Evolutionary conservation across 2,329 filamentous ascomycete genomes (phyloP).

Genomic region (Bipolaris sorokiniana): DNA sequence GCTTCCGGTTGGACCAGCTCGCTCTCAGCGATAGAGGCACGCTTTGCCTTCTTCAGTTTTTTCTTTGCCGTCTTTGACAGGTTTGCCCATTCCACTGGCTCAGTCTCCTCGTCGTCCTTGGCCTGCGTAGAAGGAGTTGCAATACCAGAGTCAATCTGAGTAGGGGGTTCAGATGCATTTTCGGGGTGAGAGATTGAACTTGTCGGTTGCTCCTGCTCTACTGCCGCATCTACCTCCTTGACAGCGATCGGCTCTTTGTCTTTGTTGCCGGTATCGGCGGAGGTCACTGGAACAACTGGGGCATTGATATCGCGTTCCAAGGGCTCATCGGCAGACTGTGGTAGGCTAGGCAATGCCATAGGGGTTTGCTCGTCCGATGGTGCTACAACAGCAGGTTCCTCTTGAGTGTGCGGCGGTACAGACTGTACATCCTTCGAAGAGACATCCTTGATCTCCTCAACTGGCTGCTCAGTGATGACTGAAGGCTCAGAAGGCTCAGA

Average conservation of each 20-base stretch:
- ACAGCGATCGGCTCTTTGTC: background rate
- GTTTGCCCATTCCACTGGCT: conserved; percentile 19
- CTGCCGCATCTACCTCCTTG: background rate
- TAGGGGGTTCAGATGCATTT: background rate
- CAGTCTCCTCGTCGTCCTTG: conserved; percentile 8
- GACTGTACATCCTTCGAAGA: background rate
- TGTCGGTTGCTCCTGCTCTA: background rate
- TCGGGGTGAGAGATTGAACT: background rate
- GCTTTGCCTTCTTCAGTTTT: conserved; percentile 39
- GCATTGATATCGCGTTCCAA: background rate
- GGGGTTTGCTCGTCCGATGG: background rate
- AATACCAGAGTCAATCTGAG: background rate
- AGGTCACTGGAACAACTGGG: background rate
- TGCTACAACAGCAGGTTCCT: background rate
- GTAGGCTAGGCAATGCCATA: background rate
- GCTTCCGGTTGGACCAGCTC: conserved; percentile 19
- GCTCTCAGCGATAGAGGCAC: conserved; percentile 22
- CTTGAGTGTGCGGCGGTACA: background rate
- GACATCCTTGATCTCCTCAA: background rate
- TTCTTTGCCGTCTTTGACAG: conserved; percentile 39
- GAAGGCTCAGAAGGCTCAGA: conserved; percentile 2
- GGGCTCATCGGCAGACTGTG: background rate
- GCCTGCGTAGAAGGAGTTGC: background rate
- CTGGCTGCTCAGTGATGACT: background rate
- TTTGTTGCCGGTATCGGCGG: background rate